Conservation (phyloP, 768 basidiomycete genomes). For the Suillus variegatus region DNA sequence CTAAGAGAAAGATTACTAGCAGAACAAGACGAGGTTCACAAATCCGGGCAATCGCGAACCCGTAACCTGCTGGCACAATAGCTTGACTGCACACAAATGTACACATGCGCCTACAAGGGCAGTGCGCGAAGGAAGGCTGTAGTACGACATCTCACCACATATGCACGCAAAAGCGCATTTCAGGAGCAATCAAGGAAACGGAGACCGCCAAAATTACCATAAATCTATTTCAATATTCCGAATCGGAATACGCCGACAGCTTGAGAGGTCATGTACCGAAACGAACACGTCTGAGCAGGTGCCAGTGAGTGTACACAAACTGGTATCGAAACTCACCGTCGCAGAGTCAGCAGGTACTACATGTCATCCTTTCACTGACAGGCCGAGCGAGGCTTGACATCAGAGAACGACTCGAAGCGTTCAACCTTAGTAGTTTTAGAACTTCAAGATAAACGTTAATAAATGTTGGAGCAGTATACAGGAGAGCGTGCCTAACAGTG, state of each 20-base stretch:
- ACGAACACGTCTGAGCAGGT: background rate
- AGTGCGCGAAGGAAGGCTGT: background rate
- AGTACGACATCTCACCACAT: background rate
- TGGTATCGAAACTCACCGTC: background rate
- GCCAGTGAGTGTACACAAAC: background rate
- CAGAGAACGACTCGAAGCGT: background rate
- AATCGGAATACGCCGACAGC: background rate
- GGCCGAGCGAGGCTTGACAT: background rate
- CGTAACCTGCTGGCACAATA: background rate
- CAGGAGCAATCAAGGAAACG: background rate
- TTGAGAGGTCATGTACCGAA: background rate
- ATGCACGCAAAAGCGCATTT: background rate
- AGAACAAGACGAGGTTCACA: background rate
- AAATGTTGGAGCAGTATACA: background rate
- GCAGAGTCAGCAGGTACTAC: background rate
- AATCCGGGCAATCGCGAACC: background rate
- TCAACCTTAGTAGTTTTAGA: background rate
- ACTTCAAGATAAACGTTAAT: background rate
- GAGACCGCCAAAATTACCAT: background rate
- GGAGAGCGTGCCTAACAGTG: background rate
- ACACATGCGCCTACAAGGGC: conserved; percentile 4
- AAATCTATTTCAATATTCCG: background rate
- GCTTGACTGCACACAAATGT: background rate
- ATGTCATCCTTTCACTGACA: background rate
- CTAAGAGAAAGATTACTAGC: background rate